phyloP scores from a whole-genome alignment of 2,329 filamentous ascomycete genomes.

The Drechslerella coelobrocha region DNA sequence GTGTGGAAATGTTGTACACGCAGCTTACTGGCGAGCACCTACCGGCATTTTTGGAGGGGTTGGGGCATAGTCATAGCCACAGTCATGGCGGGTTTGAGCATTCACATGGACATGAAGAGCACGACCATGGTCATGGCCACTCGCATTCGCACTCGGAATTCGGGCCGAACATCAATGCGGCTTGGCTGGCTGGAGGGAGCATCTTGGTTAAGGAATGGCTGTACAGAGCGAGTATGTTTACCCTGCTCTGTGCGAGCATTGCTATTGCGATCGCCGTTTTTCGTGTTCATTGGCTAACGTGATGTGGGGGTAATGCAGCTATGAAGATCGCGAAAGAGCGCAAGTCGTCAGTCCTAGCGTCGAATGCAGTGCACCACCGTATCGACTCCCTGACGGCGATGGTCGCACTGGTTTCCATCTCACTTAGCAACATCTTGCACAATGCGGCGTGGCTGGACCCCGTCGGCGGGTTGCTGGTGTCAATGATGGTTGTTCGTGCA shows the following conservation, averaged over 20 bases:
- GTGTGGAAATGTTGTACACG: conserved; percentile 64
- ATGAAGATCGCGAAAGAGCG: conserved; percentile 95
- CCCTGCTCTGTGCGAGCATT: background rate
- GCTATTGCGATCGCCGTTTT: conserved; percentile 1
- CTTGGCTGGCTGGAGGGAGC: conserved; percentile 89
- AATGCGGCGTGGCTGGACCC: conserved; percentile 93
- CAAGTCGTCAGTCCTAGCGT: conserved; percentile 93
- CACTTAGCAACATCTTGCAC: conserved; percentile 83
- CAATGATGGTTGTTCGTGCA: conserved; percentile 88
- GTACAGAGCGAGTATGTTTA: conserved; percentile 87
- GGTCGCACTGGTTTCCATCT: conserved; percentile 86
- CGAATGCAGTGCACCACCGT: conserved; percentile 94
- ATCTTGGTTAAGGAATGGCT: conserved; percentile 96
- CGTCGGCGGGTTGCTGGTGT: conserved; percentile 89
- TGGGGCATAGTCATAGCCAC: conserved; percentile 56
- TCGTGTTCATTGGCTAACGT: conserved; percentile 38
- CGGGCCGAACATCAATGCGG: conserved; percentile 87
- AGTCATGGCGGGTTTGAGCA: conserved; percentile 62
- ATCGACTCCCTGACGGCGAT: conserved; percentile 95
- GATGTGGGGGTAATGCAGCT: conserved; percentile 41
- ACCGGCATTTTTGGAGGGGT: conserved; percentile 61
- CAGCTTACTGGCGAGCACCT: conserved; percentile 75
- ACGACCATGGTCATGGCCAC: conserved; percentile 68
- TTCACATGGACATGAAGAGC: conserved; percentile 65
- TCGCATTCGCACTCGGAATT: conserved; percentile 70